A percentile compares a stretch with the other conserved stretches of the same genome.
Conservation (phyloP, 768 basidiomycete genomes). For the Boletus edulis region DNA sequence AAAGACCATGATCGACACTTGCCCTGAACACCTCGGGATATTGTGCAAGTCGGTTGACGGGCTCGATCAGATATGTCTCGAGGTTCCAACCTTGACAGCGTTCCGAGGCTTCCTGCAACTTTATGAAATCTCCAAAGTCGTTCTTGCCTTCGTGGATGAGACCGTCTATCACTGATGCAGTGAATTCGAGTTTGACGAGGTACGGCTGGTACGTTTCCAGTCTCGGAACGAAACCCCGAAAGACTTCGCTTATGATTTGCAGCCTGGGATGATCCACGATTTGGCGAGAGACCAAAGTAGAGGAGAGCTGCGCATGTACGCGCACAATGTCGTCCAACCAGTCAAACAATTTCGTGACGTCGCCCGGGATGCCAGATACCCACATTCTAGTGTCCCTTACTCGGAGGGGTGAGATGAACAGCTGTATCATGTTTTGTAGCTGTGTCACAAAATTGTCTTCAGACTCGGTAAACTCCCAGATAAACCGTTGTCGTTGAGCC, state of each 20-base stretch:
- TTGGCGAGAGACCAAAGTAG: slow-evolving; percentile 43
- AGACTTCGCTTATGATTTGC: slow-evolving; percentile 51
- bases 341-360: slow-evolving; percentile 73
- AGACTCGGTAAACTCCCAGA: slow-evolving; percentile 65
- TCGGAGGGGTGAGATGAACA: slow-evolving; percentile 79
- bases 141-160: slow-evolving; percentile 48
- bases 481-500: slow-evolving; percentile 60
- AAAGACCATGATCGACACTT: slow-evolving; percentile 24
- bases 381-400: slow-evolving; percentile 66
- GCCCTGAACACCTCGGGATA: slow-evolving; percentile 79
- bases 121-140: slow-evolving; percentile 85
- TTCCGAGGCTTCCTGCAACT: slow-evolving; percentile 55
- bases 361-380: slow-evolving; percentile 76
- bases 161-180: slow-evolving; percentile 50
- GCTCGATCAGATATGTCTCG: slow-evolving; percentile 68
- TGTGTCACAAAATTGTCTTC: slow-evolving; percentile 69
- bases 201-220: slow-evolving; percentile 89
- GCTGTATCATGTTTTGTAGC: slow-evolving; percentile 60
- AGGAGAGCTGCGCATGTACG: slow-evolving; percentile 65
- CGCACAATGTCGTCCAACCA: slow-evolving; percentile 87
- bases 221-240: slow-evolving; percentile 60
- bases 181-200: slow-evolving; percentile 65
- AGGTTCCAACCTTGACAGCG: slow-evolving; percentile 65
- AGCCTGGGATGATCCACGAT: slow-evolving; percentile 44
- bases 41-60: slow-evolving; percentile 65